Conservation (phyloP, 192 early-diverging fungal species). For the Entomortierella lignicola region DNA sequence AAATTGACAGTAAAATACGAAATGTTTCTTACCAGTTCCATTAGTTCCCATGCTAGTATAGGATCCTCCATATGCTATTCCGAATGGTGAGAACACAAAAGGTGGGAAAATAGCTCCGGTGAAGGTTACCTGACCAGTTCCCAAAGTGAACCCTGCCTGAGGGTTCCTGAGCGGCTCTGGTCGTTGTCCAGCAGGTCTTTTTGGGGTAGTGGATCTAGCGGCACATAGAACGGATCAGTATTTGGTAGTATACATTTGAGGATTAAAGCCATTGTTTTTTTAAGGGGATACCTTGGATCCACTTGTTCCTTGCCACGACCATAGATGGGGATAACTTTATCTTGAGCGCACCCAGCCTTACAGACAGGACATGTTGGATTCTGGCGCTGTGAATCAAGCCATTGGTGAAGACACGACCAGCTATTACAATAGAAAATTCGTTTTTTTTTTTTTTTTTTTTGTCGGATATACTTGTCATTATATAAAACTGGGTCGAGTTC, state of each 20-base stretch:
- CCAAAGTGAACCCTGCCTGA: slow-evolving; percentile 56
- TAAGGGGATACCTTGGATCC: slow-evolving; percentile 74
- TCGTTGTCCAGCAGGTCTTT: slow-evolving; percentile 81
- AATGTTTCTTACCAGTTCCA: slow-evolving; percentile 36
- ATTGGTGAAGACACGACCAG: slow-evolving; percentile 80
- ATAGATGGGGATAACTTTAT: slow-evolving; percentile 87
- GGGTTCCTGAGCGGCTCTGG: slow-evolving; percentile 74
- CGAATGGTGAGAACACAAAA: slow-evolving; percentile 73
- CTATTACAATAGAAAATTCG: slow-evolving; percentile 14
- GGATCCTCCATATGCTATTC: slow-evolving; percentile 76
- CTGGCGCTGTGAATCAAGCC: slow-evolving; percentile 75
- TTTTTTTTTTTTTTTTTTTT: too few species aligned
- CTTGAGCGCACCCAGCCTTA: slow-evolving; percentile 85
- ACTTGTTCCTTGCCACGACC: slow-evolving; percentile 81
- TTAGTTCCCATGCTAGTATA: slow-evolving; percentile 56
- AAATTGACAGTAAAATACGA: too few species aligned
- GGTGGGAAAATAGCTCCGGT: slow-evolving; percentile 65
- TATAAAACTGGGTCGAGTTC: too few species aligned
- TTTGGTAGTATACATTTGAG: too few species aligned
- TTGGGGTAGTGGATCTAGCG: slow-evolving; percentile 65
- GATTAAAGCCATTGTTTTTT: too few species aligned
- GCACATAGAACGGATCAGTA: background rate
- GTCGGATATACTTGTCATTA: too few species aligned
- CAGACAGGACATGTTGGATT: slow-evolving; percentile 87
- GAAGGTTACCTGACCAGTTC: slow-evolving; percentile 70